A percentile compares a stretch with the other conserved stretches of the same genome.
Evolutionary conservation across 306 rosid species (phyloP).

Genomic region (Amphicarpaea edgeworthii): DNA sequence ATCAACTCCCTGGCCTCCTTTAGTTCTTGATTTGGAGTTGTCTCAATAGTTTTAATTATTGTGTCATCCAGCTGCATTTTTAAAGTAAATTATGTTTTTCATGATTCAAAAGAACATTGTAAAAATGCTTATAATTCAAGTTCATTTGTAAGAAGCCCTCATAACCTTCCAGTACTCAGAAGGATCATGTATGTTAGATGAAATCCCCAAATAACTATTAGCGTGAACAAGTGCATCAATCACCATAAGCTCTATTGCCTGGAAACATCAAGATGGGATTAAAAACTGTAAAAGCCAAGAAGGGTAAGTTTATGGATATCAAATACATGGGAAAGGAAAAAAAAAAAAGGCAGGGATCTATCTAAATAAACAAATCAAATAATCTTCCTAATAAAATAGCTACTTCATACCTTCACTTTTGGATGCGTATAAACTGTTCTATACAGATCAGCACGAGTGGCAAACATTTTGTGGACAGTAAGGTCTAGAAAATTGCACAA

Average conservation of each 20-base stretch:
- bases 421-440: conserved; percentile 93
- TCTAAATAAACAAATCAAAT: conserved; percentile 31
- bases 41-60: conserved; percentile 85
- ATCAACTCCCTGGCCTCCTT: conserved; percentile 87
- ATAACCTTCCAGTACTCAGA: conserved; percentile 93
- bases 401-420: conserved; percentile 79
- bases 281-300: conserved; percentile 37
- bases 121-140: conserved; percentile 26
- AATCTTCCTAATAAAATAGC: conserved; percentile 20
- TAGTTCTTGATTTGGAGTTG: conserved; percentile 65
- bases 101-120: background rate
- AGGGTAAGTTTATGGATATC: background rate
- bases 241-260: conserved; percentile 96
- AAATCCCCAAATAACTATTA: conserved; percentile 68
- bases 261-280: conserved; percentile 44
- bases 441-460: conserved; percentile 92
- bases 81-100: conserved; percentile 30
- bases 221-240: conserved; percentile 86
- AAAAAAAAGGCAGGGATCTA: conserved; percentile 13
- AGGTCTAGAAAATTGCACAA: conserved; percentile 66
- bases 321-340: background rate
- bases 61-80: conserved; percentile 89
- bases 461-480: conserved; percentile 85
- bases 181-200: conserved; percentile 73
- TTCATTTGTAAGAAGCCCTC: conserved; percentile 35